A percentile compares a stretch with the other conserved stretches of the same genome.
Evolutionary conservation across 352 stramenopile genomes (phyloP).

Genomic region (Phytophthora melonis): DNA sequence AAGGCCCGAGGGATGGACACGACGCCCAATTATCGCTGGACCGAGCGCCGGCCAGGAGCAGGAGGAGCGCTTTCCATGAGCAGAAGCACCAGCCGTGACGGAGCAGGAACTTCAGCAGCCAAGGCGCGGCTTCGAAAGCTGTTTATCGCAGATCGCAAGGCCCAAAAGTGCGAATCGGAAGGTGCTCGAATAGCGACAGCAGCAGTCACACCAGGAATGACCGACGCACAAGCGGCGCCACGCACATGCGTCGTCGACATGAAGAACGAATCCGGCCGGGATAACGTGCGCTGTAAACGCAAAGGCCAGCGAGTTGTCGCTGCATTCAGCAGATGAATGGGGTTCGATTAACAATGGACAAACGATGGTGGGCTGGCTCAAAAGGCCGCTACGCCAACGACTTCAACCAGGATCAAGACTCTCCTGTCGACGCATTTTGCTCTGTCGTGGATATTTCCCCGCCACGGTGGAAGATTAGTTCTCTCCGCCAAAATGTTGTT

Average conservation of each 20-base stretch:
- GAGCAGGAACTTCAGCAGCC: constrained; percentile 14
- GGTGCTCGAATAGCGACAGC: not conserved
- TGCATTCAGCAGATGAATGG: constrained; percentile 13
- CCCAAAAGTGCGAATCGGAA: constrained; percentile 28
- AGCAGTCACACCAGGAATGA: not conserved
- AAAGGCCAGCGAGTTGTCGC: constrained; percentile 24
- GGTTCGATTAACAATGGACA: not conserved
- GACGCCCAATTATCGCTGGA: constrained; percentile 32
- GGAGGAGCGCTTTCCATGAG: constrained; percentile 37
- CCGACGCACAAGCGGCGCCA: not conserved
- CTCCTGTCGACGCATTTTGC: too few species aligned
- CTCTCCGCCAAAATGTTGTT: too few species aligned
- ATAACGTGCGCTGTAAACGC: constrained; percentile 29
- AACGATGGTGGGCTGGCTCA: too few species aligned
- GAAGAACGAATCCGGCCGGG: constrained; percentile 31
- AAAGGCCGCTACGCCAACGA: too few species aligned
- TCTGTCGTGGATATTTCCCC: too few species aligned
- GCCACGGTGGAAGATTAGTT: too few species aligned
- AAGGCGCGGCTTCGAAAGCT: constrained; percentile 23
- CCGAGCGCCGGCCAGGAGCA: constrained; percentile 37
- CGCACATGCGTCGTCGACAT: constrained; percentile 21
- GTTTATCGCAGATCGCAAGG: constrained; percentile 8
- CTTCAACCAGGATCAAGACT: too few species aligned
- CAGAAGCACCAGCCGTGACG: constrained; percentile 30
- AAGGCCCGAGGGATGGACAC: constrained; percentile 26